Percentiles rank a stretch among this genome's conserved stretches.
These are phyloP conservation scores for Apiospora hydei DNA, from an alignment of 2,329 filamentous ascomycete species.

Conservation along the genomic window DNA sequence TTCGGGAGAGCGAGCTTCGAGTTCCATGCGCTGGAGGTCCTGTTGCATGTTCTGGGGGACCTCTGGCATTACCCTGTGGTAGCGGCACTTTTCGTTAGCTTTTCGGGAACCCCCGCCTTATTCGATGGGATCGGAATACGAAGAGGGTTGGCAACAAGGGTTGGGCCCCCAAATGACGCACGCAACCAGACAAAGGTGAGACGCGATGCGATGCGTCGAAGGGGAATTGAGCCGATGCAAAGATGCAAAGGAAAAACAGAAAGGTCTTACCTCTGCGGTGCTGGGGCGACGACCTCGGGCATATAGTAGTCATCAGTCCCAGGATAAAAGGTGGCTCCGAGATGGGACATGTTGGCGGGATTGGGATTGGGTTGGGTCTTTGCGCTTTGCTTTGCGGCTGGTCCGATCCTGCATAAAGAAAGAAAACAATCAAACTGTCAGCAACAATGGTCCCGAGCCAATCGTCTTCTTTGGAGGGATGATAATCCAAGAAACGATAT, in stretches of 20 bases:
- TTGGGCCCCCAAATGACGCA: constrained; percentile 16
- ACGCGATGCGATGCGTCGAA: neutral
- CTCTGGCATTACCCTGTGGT: constrained; percentile 86
- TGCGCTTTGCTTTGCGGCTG: constrained; percentile 34
- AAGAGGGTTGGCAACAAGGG: constrained; percentile 1
- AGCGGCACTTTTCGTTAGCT: constrained; percentile 17
- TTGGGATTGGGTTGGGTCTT: constrained; percentile 41
- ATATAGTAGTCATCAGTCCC: constrained; percentile 68
- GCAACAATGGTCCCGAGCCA: constrained; percentile 19
- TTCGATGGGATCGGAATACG: constrained; percentile 8
- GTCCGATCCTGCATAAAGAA: constrained; percentile 41
- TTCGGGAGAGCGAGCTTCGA: constrained; percentile 69
- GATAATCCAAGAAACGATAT: constrained; percentile 12
- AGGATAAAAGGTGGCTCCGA: constrained; percentile 66
- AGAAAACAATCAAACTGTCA: constrained; percentile 31
- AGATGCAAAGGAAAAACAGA: constrained; percentile 26
- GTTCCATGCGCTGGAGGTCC: constrained; percentile 88
- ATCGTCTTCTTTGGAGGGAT: constrained; percentile 9
- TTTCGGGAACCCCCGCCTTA: neutral
- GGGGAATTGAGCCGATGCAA: constrained; percentile 26
- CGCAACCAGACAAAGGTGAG: constrained; percentile 1
- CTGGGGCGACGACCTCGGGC: constrained; percentile 65
- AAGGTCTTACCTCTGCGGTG: constrained; percentile 61
- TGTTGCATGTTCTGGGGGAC: constrained; percentile 97
- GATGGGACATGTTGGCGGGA: constrained; percentile 51